Conservation (phyloP, 2,329 filamentous ascomycete species). For the Clarireedia monteithiana region DNA sequence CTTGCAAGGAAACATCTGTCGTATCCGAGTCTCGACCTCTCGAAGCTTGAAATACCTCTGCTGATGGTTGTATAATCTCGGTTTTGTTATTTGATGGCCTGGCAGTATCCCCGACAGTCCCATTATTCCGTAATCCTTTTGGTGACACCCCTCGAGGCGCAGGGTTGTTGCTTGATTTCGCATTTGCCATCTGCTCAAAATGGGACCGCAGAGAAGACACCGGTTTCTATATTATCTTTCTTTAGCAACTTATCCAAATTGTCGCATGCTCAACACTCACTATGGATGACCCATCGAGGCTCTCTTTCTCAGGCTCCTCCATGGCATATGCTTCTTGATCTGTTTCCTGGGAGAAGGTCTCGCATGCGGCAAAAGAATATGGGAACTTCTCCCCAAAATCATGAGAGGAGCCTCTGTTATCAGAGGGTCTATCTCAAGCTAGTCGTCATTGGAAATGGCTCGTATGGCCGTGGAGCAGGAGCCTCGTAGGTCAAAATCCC, state of each 20-base stretch:
- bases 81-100: conserved; percentile 12
- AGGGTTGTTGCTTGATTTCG: conserved; percentile 31
- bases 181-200: conserved; percentile 68
- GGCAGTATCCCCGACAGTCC: conserved; percentile 14
- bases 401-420: conserved; percentile 8
- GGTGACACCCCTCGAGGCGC: conserved; percentile 22
- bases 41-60: conserved; percentile 14
- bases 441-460: conserved; percentile 9
- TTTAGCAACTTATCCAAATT: conserved; percentile 8
- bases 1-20: conserved; percentile 18
- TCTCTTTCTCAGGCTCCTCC: conserved; percentile 43
- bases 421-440: conserved; percentile 4
- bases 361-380: not conserved
- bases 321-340: conserved; percentile 26
- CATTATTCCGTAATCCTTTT: conserved; percentile 18
- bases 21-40: conserved; percentile 23
- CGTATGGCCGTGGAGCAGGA: conserved; percentile 1
- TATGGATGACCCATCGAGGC: conserved; percentile 69
- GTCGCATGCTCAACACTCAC: conserved; percentile 37
- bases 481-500: conserved; percentile 1
- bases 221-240: conserved; percentile 52
- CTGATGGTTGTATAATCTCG: conserved; percentile 14
- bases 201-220: conserved; percentile 75
- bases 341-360: not conserved
- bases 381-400: not conserved